Base-by-base conservation (phyloP, 73 alveolate genomes). In the Paramecium primaurelia region DNA sequence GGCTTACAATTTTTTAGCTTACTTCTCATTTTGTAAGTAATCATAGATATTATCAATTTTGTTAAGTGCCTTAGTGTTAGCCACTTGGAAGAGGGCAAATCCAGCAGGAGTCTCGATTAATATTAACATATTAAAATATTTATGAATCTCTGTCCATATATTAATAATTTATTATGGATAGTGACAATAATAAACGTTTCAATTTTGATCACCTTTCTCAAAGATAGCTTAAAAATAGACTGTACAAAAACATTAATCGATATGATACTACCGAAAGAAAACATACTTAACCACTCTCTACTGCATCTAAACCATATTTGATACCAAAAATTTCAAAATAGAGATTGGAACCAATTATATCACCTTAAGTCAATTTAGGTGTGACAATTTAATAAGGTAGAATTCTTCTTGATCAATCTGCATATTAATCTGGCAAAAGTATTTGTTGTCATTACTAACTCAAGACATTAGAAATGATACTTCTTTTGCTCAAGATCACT, bases 21-120 rank as follows among this genome's bases (percentile, higher is more conserved):
- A 36, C 58, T 80, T 80, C 77, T 80, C 91, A 45, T 80, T 80
- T 80, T 80, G 73, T 26, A 80, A 26, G 58, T 80, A 47, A 80
- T 80, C 91, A 47, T 80, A 80, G 34, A 80, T 80, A 18, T 80
- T 80, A 0, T 80, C 91, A 47, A 80, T 49, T 47, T 80, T 80
- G 12, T 80, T 80, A 18, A 80, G 75, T 45, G 75, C 77, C 91
- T 80, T 80, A 25, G 47, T 45, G 75, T 80, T 80, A 25, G 91
- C 54, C 6, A 80, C 75, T 80, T 80, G 18, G 16, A 80, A 80
- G 71, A 80, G 75, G 16, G 91, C 91, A 47, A 80, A 80, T 10
- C 91, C 91, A 20, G 91, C 91, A 80, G 91, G 91, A 22, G 91
- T 80, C 75, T 80, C 91, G 6, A 80, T 45, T 40, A 80, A 44